Conservation (phyloP, 371 early-diverging fungal genomes). For the Smittium mucronatum region DNA sequence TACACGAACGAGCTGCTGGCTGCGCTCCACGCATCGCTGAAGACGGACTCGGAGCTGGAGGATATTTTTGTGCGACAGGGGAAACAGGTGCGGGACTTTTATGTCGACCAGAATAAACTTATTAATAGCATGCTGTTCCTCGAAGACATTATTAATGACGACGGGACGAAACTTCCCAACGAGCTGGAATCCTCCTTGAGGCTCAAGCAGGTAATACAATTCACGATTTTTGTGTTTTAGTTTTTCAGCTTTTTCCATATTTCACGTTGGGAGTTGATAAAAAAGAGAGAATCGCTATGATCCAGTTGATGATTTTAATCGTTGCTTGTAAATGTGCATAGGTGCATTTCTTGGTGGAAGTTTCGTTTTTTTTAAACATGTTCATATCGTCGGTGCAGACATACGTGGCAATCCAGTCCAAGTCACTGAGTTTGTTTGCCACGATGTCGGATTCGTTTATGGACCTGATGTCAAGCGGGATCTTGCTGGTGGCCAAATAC, state of each 20-base stretch:
- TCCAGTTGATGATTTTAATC: too few relatives aligned
- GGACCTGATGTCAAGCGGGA: slow-evolving; percentile 63
- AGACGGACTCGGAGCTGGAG: background rate
- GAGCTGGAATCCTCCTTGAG: background rate
- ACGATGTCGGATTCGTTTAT: slow-evolving; percentile 87
- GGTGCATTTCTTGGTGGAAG: background rate
- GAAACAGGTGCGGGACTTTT: background rate
- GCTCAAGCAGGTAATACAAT: background rate
- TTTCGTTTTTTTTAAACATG: background rate
- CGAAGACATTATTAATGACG: background rate
- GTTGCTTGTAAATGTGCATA: too few relatives aligned
- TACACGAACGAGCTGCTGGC: background rate
- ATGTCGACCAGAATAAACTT: background rate
- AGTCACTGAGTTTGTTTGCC: slow-evolving; percentile 75
- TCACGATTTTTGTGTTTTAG: too few relatives aligned
- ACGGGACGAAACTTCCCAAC: background rate
- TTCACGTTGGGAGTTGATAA: too few relatives aligned
- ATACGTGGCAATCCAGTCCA: slow-evolving; percentile 70
- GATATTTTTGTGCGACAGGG: background rate
- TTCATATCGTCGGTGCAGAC: slow-evolving; percentile 40
- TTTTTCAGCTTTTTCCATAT: too few relatives aligned
- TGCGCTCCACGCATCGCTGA: background rate
- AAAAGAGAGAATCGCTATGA: too few relatives aligned
- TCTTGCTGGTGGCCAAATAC: slow-evolving; percentile 37
- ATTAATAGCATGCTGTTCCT: background rate